Evolutionary conservation across 2,329 filamentous ascomycete species (phyloP), one percentile per base, ranked within the genome.

Genomic region (Xylaria sp.): DNA sequence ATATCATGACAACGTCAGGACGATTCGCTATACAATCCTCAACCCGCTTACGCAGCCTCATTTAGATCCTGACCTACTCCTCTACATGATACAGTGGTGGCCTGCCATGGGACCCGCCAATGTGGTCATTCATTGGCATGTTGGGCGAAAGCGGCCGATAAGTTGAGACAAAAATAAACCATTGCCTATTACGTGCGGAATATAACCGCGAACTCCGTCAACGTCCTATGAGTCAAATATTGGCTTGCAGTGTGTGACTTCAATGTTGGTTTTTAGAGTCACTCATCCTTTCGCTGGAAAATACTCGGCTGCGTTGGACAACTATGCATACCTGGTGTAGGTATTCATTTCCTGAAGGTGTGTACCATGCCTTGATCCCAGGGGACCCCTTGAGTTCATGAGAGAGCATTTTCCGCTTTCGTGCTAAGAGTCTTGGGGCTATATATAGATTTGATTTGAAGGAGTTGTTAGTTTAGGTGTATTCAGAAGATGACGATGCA

Each of bases 371-470:
- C 13, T 49, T 39, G 46, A 33, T 46, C 25, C 33, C 48, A 59
- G 36, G 41, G 58, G 43, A 41, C 58, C 25, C 31, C 46, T 25
- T 23, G 56, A n/a, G 41, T 60, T 58, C 62, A 62, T 54, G 33
- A 64, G 31, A 61, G 59, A 57, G 25, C 57, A 13, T 67, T 52
- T 67, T 55, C 67, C 60, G 51, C 31, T 62, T 67, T 39, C 55
- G 60, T 57, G 33, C 28, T 12, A 36, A 62, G 25, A 56, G 12
- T 23, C 23, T 23, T 18, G 12, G 23, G 58, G 48, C 59, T 69
- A 69, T 69, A 66, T 66, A 62, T 69, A 69, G 67, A 69, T 63
- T 59, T 69, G 54, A 63, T 69, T 66, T 63, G 67, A 69, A 69
- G 59, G 67, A 69, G 60, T 66, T 41, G 39, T 39, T 51, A 57